Conservation (phyloP, 116 monocot genomes). For the Zostera marina region DNA sequence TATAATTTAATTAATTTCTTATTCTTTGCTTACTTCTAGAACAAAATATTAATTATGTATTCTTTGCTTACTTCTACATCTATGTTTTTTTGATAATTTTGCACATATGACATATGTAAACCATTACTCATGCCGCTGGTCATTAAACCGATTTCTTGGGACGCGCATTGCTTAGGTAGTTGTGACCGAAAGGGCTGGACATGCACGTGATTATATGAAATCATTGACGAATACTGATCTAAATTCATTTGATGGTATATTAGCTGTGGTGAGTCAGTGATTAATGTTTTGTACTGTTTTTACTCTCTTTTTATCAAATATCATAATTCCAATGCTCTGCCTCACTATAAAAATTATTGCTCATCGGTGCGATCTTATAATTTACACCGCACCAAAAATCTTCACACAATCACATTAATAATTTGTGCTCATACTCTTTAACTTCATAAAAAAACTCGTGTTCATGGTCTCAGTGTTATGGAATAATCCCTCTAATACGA, state of each 20-base stretch:
- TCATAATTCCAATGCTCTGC: not conserved
- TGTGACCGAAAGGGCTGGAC: conserved; percentile 66
- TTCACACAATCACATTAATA: too few relatives aligned
- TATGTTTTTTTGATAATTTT: not conserved
- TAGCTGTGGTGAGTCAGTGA: conserved; percentile 56
- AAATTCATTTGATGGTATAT: conserved; percentile 62
- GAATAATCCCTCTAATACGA: not conserved
- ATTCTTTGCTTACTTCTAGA: too few relatives aligned
- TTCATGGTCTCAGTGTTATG: not conserved
- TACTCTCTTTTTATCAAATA: not conserved
- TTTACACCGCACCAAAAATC: not conserved
- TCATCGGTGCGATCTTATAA: not conserved
- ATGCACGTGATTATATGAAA: conserved; percentile 50
- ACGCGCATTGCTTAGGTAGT: conserved; percentile 33
- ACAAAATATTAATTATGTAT: not conserved
- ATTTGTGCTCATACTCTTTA: too few relatives aligned
- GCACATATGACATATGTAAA: not conserved
- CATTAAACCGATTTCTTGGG: not conserved
- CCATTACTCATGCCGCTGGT: not conserved
- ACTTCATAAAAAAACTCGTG: too few relatives aligned
- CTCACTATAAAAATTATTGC: not conserved
- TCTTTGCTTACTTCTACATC: not conserved
- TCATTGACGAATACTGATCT: conserved; percentile 45
- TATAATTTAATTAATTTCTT: too few relatives aligned
- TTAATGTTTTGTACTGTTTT: not conserved